Percentiles rank a stretch among this genome's conserved stretches.
Evolutionary conservation across 208 protist species (phyloP).

Genomic region (Leishmania major): DNA sequence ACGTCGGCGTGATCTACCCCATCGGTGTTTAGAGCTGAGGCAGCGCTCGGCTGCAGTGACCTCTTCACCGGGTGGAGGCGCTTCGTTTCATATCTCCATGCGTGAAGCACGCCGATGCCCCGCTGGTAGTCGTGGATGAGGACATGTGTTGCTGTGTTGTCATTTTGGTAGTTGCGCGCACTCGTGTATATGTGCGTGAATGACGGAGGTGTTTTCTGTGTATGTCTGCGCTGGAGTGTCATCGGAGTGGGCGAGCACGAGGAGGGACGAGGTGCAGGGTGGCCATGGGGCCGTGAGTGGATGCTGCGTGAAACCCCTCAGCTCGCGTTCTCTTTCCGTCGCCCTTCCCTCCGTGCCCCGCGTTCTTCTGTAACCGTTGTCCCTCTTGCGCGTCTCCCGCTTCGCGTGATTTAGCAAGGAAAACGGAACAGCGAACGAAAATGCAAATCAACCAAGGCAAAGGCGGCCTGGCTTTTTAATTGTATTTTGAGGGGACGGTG

Average conservation of each 20-base stretch:
- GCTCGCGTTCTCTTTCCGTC: background rate
- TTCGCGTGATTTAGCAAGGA: conserved; percentile 1
- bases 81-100: background rate
- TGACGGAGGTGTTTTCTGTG: background rate
- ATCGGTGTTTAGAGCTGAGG: conserved; percentile 69
- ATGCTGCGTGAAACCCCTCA: background rate
- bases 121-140: background rate
- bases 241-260: background rate
- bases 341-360: background rate
- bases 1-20: conserved; percentile 88
- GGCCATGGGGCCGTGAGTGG: background rate
- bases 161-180: background rate
- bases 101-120: background rate
- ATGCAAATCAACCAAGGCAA: background rate
- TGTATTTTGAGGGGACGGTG: too few relatives aligned
- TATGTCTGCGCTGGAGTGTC: background rate
- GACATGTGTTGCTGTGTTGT: background rate
- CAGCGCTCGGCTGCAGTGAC: background rate
- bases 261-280: background rate
- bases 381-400: background rate
- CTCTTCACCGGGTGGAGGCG: background rate
- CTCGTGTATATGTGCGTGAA: background rate
- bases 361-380: background rate
- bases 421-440: background rate
- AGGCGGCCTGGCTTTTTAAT: background rate